A percentile compares a stretch with the other conserved stretches of the same genome.
These are phyloP conservation scores for Micractinium conductrix DNA, from an alignment of 139 green algal genomes.

Conservation along the genomic window DNA sequence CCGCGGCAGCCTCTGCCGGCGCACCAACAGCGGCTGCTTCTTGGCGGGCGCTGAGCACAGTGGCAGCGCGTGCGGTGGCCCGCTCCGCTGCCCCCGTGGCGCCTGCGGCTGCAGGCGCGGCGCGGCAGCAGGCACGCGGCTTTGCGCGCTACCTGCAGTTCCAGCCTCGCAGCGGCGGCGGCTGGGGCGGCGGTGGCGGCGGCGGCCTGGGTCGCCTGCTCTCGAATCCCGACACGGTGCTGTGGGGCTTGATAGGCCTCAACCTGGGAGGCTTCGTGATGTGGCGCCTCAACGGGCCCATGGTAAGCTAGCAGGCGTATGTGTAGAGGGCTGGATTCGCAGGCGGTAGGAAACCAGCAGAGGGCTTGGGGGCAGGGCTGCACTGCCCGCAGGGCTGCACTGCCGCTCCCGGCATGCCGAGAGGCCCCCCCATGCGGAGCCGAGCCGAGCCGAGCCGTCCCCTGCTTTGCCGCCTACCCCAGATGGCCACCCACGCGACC, in stretches of 20 bases:
- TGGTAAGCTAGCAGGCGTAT: no score
- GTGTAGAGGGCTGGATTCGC: conserved; percentile 33
- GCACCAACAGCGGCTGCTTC: no score
- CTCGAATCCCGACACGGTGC: conserved; percentile 11
- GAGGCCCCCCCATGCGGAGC: no score
- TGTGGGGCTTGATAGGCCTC: conserved; percentile 57
- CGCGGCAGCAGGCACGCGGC: neutral
- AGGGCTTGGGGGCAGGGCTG: neutral
- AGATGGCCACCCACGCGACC: conserved; percentile 50
- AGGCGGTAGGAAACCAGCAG: neutral
- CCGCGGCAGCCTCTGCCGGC: no score
- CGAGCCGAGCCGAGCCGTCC: neutral
- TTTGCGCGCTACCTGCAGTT: conserved; percentile 28
- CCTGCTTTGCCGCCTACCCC: neutral
- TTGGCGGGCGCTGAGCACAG: neutral
- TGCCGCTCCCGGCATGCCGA: neutral
- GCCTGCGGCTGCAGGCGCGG: neutral
- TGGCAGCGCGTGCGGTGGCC: neutral
- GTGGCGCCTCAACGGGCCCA: conserved; percentile 47
- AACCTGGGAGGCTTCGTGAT: conserved; percentile 55
- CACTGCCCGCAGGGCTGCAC: neutral
- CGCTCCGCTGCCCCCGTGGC: neutral
- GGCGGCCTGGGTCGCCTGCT: neutral
- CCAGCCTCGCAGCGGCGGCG: neutral
- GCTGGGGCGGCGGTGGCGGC: conserved; percentile 12